A percentile compares a stretch with the other conserved stretches of the same genome.
phyloP scores from a whole-genome alignment of 2,329 filamentous ascomycete genomes.

The Aplosporella prunicola region DNA sequence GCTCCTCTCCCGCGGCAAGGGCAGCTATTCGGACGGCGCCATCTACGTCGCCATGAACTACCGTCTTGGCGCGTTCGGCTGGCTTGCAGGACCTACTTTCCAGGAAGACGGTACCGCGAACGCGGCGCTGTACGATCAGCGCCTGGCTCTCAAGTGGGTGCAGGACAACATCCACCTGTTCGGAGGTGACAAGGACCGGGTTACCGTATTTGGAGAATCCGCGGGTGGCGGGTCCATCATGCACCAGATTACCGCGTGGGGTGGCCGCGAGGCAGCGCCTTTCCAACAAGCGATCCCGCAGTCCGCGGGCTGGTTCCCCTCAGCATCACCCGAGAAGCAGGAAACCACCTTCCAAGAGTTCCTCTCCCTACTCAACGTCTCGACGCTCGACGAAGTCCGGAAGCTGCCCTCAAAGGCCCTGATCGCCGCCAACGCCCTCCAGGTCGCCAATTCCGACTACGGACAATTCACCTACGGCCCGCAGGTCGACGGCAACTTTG shows the following conservation, averaged over 20 bases:
- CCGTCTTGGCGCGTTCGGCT: conserved; percentile 34
- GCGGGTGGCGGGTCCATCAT: conserved; percentile 31
- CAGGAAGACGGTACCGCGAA: conserved; percentile 28
- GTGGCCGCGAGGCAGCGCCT: conserved; percentile 24
- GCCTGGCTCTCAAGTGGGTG: conserved; percentile 32
- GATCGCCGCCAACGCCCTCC: conserved; percentile 26
- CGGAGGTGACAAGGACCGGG: conserved; percentile 28
- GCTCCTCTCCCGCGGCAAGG: conserved; percentile 22
- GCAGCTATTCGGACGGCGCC: conserved; percentile 22
- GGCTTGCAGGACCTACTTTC: conserved; percentile 23
- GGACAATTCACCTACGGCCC: conserved; percentile 26
- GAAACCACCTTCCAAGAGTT: conserved; percentile 24
- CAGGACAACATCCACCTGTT: conserved; percentile 31
- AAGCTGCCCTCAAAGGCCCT: conserved; percentile 21
- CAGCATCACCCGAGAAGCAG: conserved; percentile 18
- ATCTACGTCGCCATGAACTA: conserved; percentile 44
- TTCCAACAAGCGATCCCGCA: conserved; percentile 32
- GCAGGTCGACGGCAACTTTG: conserved; percentile 26
- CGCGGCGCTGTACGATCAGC: conserved; percentile 28
- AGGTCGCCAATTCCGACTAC: conserved; percentile 23
- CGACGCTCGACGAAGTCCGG: conserved; percentile 25
- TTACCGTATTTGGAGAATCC: conserved; percentile 30
- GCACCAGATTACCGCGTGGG: conserved; percentile 23
- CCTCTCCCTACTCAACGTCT: conserved; percentile 24
- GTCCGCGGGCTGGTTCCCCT: conserved; percentile 31